Conservation (phyloP, 495 filamentous ascomycete genomes). For the Aspergillus nidulans region DNA sequence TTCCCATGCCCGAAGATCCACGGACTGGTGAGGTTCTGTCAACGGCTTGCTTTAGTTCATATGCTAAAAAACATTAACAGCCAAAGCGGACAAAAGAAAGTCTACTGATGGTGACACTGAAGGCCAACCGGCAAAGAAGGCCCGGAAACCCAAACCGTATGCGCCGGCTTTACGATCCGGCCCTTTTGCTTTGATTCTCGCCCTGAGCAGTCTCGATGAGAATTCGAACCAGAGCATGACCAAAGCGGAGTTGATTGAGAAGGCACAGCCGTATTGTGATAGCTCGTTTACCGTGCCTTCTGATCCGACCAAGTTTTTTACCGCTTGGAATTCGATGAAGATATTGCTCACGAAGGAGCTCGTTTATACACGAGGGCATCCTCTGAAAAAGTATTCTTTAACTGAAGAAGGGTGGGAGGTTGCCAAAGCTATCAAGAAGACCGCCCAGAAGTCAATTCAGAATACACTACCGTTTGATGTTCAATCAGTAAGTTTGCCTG, state of each 20-base stretch:
- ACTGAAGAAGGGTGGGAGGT: slow-evolving; percentile 80
- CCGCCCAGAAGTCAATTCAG: slow-evolving; percentile 24
- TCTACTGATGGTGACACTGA: slow-evolving; percentile 36
- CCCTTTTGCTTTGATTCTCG: slow-evolving; percentile 68
- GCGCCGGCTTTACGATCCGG: slow-evolving; percentile 69
- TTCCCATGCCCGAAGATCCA: slow-evolving; percentile 63
- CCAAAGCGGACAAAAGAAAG: slow-evolving; percentile 37
- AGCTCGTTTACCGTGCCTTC: slow-evolving; percentile 66
- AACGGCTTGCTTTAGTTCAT: not conserved
- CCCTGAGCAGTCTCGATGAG: slow-evolving; percentile 57
- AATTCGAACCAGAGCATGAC: slow-evolving; percentile 54
- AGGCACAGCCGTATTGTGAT: slow-evolving; percentile 69
- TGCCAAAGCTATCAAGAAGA: slow-evolving; percentile 60
- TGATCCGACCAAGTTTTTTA: slow-evolving; percentile 68
- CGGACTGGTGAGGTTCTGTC: slow-evolving; percentile 28
- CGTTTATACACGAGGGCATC: slow-evolving; percentile 66
- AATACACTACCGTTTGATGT: slow-evolving; percentile 17
- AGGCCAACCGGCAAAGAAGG: slow-evolving; percentile 55
- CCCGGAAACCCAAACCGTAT: slow-evolving; percentile 62
- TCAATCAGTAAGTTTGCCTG: slow-evolving; percentile 14
- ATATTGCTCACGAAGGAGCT: slow-evolving; percentile 70
- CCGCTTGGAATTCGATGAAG: slow-evolving; percentile 85
- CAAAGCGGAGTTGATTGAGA: slow-evolving; percentile 64
- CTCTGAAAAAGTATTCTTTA: slow-evolving; percentile 62
- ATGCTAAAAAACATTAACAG: slow-evolving; percentile 4